A percentile compares a stretch with the other conserved stretches of the same genome.
Conservation (phyloP, 31 red algal genomes). For the Endocladia muricata region DNA sequence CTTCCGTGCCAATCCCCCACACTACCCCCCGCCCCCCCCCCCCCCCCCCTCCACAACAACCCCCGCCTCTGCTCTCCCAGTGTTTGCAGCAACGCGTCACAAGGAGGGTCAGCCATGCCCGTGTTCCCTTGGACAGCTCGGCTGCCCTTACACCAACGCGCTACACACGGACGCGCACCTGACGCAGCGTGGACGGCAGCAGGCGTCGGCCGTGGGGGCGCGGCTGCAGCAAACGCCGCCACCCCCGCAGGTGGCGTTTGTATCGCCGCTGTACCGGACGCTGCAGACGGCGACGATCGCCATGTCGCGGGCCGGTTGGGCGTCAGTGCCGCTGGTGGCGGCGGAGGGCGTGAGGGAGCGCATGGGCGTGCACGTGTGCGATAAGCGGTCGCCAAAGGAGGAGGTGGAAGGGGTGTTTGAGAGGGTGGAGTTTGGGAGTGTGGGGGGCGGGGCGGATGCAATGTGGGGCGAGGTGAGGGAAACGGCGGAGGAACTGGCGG, state of each 20-base stretch:
- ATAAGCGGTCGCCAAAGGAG: constrained; percentile 52
- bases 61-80: not conserved
- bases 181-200: constrained; percentile 39
- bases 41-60: not conserved
- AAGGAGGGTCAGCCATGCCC: constrained; percentile 17
- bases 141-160: constrained; percentile 42
- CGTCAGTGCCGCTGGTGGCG: constrained; percentile 20
- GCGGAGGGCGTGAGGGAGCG: constrained; percentile 39
- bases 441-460: constrained; percentile 23
- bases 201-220: constrained; percentile 29
- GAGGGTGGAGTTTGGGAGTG: constrained; percentile 23
- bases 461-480: constrained; percentile 21
- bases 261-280: constrained; percentile 29
- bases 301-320: not conserved
- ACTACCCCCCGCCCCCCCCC: not conserved
- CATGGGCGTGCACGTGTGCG: constrained; percentile 47
- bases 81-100: constrained; percentile 34
- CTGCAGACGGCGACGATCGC: constrained; percentile 35
- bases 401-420: constrained; percentile 23
- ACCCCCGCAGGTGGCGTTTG: constrained; percentile 44
- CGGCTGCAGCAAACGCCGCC: constrained; percentile 23
- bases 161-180: constrained; percentile 43
- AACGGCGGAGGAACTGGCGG: constrained; percentile 40
- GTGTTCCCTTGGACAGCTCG: constrained; percentile 15
- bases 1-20: not conserved